These are phyloP conservation scores for Corymbia maculata DNA, from an alignment of 345 rosid genomes.

Conservation along the genomic window DNA sequence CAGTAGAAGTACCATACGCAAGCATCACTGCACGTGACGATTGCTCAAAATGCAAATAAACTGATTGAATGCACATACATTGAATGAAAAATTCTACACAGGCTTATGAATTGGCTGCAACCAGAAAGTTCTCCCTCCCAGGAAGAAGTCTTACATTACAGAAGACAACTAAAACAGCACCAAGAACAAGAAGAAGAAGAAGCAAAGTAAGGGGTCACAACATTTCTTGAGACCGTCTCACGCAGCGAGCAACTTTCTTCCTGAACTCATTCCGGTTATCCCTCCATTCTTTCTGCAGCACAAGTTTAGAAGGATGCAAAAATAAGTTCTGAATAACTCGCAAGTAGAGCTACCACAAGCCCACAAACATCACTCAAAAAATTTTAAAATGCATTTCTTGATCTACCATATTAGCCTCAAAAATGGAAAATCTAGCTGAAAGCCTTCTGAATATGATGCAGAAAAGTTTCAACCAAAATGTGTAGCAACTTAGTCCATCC, in stretches of 20 bases:
- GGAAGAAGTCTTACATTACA: not conserved
- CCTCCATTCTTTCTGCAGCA: slow-evolving; percentile 77
- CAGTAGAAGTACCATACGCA: not conserved
- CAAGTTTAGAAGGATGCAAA: not conserved
- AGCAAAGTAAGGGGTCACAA: slow-evolving; percentile 11
- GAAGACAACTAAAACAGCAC: not conserved
- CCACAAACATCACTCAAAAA: not conserved
- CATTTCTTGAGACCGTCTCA: slow-evolving; percentile 82
- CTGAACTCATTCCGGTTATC: slow-evolving; percentile 61
- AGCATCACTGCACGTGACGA: not conserved
- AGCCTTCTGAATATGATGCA: not conserved
- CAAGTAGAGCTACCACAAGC: not conserved
- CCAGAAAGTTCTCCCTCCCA: not conserved
- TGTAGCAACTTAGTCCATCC: not conserved
- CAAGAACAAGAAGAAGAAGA: not conserved
- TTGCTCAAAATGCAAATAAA: not conserved
- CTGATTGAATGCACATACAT: not conserved
- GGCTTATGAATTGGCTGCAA: not conserved
- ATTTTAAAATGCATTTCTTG: not conserved
- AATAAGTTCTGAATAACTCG: not conserved
- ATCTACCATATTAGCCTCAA: not conserved
- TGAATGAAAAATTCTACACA: not conserved
- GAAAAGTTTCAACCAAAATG: not conserved
- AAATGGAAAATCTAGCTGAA: not conserved
- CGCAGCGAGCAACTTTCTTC: slow-evolving; percentile 81